Conservation (phyloP, 2,329 filamentous ascomycete genomes). For the Fusarium succisae region DNA sequence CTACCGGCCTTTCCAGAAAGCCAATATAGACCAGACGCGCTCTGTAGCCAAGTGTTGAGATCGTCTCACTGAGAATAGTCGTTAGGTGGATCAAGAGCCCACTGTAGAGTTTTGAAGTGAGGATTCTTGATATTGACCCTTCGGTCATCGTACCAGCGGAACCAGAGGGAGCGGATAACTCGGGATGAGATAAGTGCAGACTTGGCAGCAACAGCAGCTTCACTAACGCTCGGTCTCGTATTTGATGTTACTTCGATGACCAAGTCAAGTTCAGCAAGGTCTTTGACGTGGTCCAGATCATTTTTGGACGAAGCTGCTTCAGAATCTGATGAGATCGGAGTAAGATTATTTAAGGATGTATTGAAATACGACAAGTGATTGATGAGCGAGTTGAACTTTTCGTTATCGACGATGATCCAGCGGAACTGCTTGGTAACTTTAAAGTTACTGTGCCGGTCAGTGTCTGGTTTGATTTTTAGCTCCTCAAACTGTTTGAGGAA, state of each 20-base stretch:
- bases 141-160: not conserved
- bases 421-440: not conserved
- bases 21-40: not conserved
- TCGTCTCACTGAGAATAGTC: not conserved
- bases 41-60: not conserved
- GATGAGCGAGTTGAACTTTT: not conserved
- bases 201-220: not conserved
- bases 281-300: not conserved
- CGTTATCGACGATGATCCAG: not conserved
- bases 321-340: not conserved
- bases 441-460: too few relatives aligned
- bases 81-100: not conserved
- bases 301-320: accelerated
- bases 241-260: not conserved
- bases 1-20: not conserved
- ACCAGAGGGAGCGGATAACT: not conserved
- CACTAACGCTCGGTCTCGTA: accelerated
- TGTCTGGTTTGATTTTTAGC: not conserved
- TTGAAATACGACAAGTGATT: not conserved
- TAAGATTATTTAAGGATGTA: not conserved
- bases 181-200: accelerated
- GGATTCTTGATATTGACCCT: not conserved
- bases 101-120: not conserved
- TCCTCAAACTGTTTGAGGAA: not conserved
- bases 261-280: not conserved